Conservation (phyloP, 2,329 filamentous ascomycete genomes). For the Aspergillus udagawae region DNA sequence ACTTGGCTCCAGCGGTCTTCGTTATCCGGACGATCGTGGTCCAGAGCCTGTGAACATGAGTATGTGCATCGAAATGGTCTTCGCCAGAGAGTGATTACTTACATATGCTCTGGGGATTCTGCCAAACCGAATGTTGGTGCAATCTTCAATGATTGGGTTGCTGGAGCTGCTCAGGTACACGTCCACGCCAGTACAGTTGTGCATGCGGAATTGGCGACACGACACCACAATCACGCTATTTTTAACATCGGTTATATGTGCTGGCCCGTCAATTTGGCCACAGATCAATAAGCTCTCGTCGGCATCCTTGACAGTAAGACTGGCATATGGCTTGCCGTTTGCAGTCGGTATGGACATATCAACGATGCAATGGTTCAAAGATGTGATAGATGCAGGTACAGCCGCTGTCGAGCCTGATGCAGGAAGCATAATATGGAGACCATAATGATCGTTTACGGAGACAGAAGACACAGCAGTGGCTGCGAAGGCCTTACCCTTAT, state of each 20-base stretch:
- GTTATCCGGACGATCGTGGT: conserved; percentile 27
- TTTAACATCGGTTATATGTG: conserved; percentile 73
- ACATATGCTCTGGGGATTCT: conserved; percentile 68
- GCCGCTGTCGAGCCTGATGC: conserved; percentile 66
- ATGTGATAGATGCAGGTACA: conserved; percentile 67
- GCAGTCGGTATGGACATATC: conserved; percentile 68
- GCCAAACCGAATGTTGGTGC: conserved; percentile 71
- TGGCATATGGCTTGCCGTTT: conserved; percentile 63
- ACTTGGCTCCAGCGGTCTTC: conserved; percentile 81
- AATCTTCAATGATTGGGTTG: conserved; percentile 92
- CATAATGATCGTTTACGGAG: conserved; percentile 62
- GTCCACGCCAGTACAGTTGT: conserved; percentile 75
- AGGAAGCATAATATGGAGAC: conserved; percentile 74
- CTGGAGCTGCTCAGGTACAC: conserved; percentile 79
- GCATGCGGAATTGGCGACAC: conserved; percentile 87
- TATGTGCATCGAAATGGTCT: not conserved
- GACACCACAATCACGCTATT: conserved; percentile 73
- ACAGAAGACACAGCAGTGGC: conserved; percentile 51
- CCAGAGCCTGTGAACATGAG: conserved; percentile 23
- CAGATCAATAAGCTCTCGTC: conserved; percentile 68
- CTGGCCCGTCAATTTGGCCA: conserved; percentile 72
- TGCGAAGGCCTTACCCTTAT: conserved; percentile 53
- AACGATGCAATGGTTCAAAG: conserved; percentile 67
- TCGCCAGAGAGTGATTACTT: conserved; percentile 34
- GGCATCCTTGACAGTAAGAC: conserved; percentile 66